Conservation (phyloP, 331 rosid species). For the Phaseolus coccineus region DNA sequence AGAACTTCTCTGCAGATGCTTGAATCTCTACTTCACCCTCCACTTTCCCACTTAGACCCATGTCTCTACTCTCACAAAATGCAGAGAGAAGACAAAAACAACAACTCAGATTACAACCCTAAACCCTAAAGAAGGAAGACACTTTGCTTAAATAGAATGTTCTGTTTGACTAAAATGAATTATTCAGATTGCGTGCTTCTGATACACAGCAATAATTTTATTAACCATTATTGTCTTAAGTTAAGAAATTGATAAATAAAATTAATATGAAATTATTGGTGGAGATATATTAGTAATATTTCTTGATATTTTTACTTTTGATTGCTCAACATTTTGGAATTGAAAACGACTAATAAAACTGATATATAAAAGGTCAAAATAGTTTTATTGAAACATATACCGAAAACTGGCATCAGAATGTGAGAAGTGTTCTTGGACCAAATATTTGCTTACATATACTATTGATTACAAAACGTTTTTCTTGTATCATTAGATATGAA, state of each 20-base stretch:
- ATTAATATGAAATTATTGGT: not conserved
- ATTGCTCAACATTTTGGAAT: not conserved
- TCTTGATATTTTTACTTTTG: not conserved
- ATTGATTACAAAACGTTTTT: not conserved
- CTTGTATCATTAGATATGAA: not conserved
- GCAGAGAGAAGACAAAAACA: not conserved
- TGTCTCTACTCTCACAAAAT: not conserved
- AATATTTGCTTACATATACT: slow-evolving; percentile 13
- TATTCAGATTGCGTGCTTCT: not conserved
- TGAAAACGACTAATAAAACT: not conserved
- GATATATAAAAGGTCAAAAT: not conserved
- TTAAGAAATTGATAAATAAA: too few species aligned
- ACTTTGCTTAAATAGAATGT: not conserved
- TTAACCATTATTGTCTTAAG: not conserved
- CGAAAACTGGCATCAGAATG: not conserved
- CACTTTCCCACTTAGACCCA: slow-evolving; percentile 57
- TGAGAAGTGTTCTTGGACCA: not conserved
- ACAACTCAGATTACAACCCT: not conserved
- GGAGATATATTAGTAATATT: not conserved
- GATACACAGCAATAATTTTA: not conserved
- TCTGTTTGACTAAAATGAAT: not conserved
- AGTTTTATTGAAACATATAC: not conserved
- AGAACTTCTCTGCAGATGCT: slow-evolving; percentile 52
- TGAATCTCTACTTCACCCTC: slow-evolving; percentile 52
- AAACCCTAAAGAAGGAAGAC: not conserved